Conservation (phyloP, 306 rosid species). For the Trifolium pratense region DNA sequence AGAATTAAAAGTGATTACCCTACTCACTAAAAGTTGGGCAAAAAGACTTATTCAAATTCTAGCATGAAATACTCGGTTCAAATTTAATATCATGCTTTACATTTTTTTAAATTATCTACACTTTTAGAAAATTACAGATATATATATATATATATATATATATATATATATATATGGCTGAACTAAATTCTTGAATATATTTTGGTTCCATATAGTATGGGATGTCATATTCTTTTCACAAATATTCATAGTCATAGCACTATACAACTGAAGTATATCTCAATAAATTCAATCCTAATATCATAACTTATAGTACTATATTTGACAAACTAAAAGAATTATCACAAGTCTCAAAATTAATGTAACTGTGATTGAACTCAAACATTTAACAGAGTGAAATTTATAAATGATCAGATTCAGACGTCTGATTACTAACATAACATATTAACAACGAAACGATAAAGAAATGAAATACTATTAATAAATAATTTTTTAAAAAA, state of each 20-base stretch:
- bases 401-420: too few relatives aligned
- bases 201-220: background rate
- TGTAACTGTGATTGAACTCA: background rate
- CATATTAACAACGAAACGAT: background rate
- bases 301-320: background rate
- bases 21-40: too few relatives aligned
- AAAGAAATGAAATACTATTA: constrained; percentile 22
- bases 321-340: too few relatives aligned
- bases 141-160: too few relatives aligned
- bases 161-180: too few relatives aligned
- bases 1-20: too few relatives aligned
- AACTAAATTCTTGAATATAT: background rate
- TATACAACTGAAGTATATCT: background rate
- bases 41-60: background rate
- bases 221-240: background rate
- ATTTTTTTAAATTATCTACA: background rate
- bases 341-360: background rate
- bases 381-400: too few relatives aligned
- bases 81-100: background rate
- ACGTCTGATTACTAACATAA: too few relatives aligned
- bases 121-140: background rate
- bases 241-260: background rate
- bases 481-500: constrained; percentile 22
- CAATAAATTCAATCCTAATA: background rate
- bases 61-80: background rate